Evolutionary conservation across 306 rosid genomes (phyloP).

Genomic region (Quercus berberidifolia): DNA sequence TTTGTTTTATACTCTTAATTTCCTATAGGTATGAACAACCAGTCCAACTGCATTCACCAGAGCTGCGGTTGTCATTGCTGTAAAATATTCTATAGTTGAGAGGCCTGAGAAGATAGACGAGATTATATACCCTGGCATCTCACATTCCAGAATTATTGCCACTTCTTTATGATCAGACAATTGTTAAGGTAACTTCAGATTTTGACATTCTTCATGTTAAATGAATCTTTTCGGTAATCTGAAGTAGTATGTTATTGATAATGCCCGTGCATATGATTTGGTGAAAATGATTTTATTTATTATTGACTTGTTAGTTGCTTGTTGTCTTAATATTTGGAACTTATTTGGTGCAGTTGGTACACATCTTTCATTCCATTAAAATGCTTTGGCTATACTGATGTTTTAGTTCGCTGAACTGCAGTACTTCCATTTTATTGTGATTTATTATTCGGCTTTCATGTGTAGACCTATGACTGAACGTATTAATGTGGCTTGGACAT

Average conservation of each 20-base stretch:
- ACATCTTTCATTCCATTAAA: not conserved
- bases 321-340: not conserved
- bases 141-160: too few relatives aligned
- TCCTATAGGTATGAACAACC: slow-evolving; percentile 68
- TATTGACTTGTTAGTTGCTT: not conserved
- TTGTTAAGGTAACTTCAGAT: too few relatives aligned
- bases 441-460: not conserved
- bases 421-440: not conserved
- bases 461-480: not conserved
- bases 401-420: not conserved
- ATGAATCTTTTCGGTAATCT: too few relatives aligned
- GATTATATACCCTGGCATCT: too few relatives aligned
- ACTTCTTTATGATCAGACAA: too few relatives aligned
- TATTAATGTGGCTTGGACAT: not conserved
- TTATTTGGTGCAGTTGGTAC: not conserved
- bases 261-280: too few relatives aligned
- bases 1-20: not conserved
- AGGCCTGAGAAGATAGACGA: too few relatives aligned
- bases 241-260: too few relatives aligned
- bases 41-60: slow-evolving; percentile 94
- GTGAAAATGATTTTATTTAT: too few relatives aligned
- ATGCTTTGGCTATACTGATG: not conserved
- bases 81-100: slow-evolving; percentile 59
- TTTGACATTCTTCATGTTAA: too few relatives aligned
- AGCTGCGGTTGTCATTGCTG: slow-evolving; percentile 95